Evolutionary conservation across 768 basidiomycete genomes (phyloP).

Genomic region (Amanita rubescens): DNA sequence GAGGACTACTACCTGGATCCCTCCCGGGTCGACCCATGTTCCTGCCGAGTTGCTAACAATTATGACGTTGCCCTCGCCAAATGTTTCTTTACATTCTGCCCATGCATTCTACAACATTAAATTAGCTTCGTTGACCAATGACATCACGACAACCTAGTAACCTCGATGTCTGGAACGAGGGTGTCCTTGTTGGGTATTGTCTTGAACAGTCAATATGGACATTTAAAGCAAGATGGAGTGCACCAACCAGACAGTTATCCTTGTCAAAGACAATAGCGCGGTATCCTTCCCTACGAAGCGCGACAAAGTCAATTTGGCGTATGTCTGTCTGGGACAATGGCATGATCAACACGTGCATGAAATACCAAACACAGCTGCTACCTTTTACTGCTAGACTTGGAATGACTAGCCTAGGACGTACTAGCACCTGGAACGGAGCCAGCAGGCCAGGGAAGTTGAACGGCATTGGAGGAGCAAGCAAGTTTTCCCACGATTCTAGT

Average conservation of each 20-base stretch:
- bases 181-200: slow-evolving; percentile 73
- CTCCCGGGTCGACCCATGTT: slow-evolving; percentile 65
- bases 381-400: slow-evolving; percentile 65
- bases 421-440: slow-evolving; percentile 61
- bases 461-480: slow-evolving; percentile 42
- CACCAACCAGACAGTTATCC: slow-evolving; percentile 87
- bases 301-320: slow-evolving; percentile 72
- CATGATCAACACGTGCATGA: slow-evolving; percentile 7
- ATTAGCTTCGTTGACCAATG: not conserved
- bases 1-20: slow-evolving; percentile 59
- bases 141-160: slow-evolving; percentile 29
- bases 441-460: slow-evolving; percentile 67
- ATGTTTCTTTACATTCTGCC: slow-evolving; percentile 60
- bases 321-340: slow-evolving; percentile 60
- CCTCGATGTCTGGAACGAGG: slow-evolving; percentile 71
- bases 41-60: slow-evolving; percentile 96
- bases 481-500: slow-evolving; percentile 4
- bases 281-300: slow-evolving; percentile 69
- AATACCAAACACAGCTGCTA: slow-evolving; percentile 20
- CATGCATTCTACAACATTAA: slow-evolving; percentile 54
- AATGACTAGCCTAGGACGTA: slow-evolving; percentile 59
- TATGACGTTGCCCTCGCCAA: slow-evolving; percentile 74
- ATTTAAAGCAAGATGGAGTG: not conserved
- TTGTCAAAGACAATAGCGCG: slow-evolving; percentile 94
- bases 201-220: slow-evolving; percentile 30